Evolutionary conservation across 306 rosid species (phyloP), one percentile per base, ranked within the genome.

Genomic region (Nissolia schottii): DNA sequence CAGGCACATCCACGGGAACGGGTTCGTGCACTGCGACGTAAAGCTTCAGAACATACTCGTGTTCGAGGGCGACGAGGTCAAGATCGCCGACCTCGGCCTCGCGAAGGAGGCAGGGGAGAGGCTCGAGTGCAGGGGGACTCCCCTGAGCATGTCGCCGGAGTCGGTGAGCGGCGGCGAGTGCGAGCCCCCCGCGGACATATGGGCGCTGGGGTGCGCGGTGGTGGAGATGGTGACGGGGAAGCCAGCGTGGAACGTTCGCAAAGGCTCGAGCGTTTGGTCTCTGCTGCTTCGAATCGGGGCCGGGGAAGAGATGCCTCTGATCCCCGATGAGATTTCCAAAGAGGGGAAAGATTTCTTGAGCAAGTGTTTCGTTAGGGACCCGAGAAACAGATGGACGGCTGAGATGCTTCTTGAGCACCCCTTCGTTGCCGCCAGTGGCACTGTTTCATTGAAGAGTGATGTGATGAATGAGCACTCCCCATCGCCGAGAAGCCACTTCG

Each of bases 61-160:
- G 13, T 89, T 95, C 13, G 71, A 43, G 0, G 79, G 82, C 31
- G 96, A 92, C 0, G 81, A 45, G 2, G 70, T 82, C 13, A 95
- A 95, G 67, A 86, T 95, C 3, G 97, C 97, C 0, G 99, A 95
- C 64, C 91, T 95, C 8, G 99, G 99, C 11, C 80, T 95, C 0
- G 85, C 99, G 0, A 91, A 77, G 77, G 77, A 75, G 15, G 32
- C 86, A 69, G 85, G 73, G 70, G 80, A n/a, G 53, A 12, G 72
- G 15, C 67, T 45, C 7, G 88, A 89, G 40, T 74, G 85, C 64
- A 82, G 91, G 59, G 99, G 99, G 0, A 91, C 99, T 18, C 99
- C 99, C 6, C 51, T 95, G 49, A 88, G 76, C 23, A 87, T 95
- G 97, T 79, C 99, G n/a, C 99, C 99, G 71, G 99, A 95, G 73